Conservation (phyloP, 1,284 basidiomycete species). For the Grifola frondosa region DNA sequence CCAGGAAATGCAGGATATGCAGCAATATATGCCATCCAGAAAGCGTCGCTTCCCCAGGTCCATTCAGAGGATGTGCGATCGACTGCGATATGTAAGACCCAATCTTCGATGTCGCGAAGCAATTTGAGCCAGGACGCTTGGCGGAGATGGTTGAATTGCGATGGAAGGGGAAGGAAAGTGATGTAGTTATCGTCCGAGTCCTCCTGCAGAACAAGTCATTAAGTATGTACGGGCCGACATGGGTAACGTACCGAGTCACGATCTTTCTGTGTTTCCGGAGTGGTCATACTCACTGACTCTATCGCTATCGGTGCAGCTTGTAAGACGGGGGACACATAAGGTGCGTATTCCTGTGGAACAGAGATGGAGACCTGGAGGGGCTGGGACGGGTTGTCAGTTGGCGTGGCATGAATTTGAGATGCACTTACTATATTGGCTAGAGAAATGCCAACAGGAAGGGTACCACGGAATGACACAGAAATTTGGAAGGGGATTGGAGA, state of each 20-base stretch:
- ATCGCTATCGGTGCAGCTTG: not conserved
- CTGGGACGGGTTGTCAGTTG: not conserved
- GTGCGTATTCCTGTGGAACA: constrained; percentile 1
- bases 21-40: constrained; percentile 3
- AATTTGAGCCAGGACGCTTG: not conserved
- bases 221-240: no score
- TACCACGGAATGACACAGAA: constrained; percentile 1
- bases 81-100: not conserved
- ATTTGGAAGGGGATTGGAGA: not conserved
- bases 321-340: not conserved
- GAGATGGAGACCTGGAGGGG: constrained; percentile 1
- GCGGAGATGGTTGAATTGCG: no score
- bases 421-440: not conserved
- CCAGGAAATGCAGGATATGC: not conserved
- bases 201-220: no score
- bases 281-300: not conserved
- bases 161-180: no score
- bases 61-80: not conserved
- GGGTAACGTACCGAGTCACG: not conserved
- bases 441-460: not conserved
- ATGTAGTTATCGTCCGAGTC: no score
- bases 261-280: not conserved
- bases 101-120: not conserved
- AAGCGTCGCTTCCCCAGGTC: not conserved
- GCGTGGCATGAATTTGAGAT: not conserved